Evolutionary conservation across 2,329 filamentous ascomycete species (phyloP), one percentile per base, ranked within the genome.

Genomic region (Botrytis aclada): DNA sequence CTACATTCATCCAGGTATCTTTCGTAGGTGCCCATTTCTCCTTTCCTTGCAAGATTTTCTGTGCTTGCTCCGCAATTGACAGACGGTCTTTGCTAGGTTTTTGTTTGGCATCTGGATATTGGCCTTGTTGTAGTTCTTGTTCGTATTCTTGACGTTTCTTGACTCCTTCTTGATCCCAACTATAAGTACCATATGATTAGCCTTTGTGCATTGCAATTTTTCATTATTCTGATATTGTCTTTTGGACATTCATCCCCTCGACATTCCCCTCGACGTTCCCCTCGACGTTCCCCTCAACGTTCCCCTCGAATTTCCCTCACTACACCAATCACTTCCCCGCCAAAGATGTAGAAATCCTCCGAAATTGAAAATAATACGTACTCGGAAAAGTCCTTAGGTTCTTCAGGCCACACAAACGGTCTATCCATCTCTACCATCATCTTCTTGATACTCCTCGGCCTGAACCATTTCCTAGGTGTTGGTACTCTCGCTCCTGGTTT

Each of bases 371-470:
- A 63, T 43, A 65, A 45, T 65, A 85, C 86, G 73, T 84, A 94
- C 81, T 85, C 83, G 73, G 85, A 81, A 75, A 88, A 84, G 80
- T 92, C 87, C 76, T 85, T 82, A 7, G 93, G 92, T 77, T 85
- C 82, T 76, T 89, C 87, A 1, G 96, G 96, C 92, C 93, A 98
- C 72, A 93, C 89, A 84, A 99, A 99, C 7, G 95, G 93, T 84
- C 91, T 85, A 75, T 87, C 89, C 84, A 99, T 88, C 86, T 98
- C 93, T 62, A 97, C 93, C 60, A 92, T 97, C 96, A 99, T 99
- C 82, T 91, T 92, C 88, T 99, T 99, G 80, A 90, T 87, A 67
- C 90, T 85, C 76, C 88, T 86, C 39, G 93, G 92, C 37, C 95
- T 89, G 82, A 89, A 91, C 85, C 89, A 90, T 75, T 86, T 74